phyloP scores from a whole-genome alignment of 805 yeast genomes.

The Ogataea corticis region DNA sequence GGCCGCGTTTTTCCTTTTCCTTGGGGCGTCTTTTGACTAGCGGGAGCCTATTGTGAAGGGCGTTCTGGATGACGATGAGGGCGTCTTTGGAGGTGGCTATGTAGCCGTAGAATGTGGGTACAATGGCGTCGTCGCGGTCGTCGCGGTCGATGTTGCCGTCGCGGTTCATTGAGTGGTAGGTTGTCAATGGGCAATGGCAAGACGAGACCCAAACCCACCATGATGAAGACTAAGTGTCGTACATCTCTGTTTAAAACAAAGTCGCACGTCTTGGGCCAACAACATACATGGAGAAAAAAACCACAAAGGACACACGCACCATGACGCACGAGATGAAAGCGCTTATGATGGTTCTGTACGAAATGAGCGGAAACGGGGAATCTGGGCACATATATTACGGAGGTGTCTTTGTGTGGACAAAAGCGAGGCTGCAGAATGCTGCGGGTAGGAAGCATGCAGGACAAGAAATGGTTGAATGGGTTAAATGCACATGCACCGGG shows the following conservation, averaged over 20 bases:
- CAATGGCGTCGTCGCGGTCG: constrained; percentile 6
- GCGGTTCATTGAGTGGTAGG: constrained; percentile 1
- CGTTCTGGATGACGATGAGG: constrained; percentile 76
- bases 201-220: background rate
- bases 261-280: constrained; percentile 3
- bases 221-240: background rate
- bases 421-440: background rate
- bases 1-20: constrained; percentile 65
- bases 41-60: constrained; percentile 56
- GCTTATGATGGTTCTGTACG: background rate
- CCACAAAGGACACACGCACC: constrained; percentile 9
- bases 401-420: background rate
- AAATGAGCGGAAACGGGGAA: constrained; percentile 2
- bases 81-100: constrained; percentile 86
- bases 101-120: constrained; percentile 71
- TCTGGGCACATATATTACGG: background rate
- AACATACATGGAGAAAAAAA: constrained; percentile 2
- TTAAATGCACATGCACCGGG: constrained; percentile 1
- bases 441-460: background rate
- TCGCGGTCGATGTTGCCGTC: constrained; percentile 5
- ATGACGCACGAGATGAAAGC: constrained; percentile 8
- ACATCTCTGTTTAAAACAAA: background rate
- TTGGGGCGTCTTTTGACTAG: constrained; percentile 78
- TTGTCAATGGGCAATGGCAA: background rate
- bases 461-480: constrained; percentile 3